Evolutionary conservation across 2,329 filamentous ascomycete species (phyloP).

Genomic region (Knoxdaviesia capensis): DNA sequence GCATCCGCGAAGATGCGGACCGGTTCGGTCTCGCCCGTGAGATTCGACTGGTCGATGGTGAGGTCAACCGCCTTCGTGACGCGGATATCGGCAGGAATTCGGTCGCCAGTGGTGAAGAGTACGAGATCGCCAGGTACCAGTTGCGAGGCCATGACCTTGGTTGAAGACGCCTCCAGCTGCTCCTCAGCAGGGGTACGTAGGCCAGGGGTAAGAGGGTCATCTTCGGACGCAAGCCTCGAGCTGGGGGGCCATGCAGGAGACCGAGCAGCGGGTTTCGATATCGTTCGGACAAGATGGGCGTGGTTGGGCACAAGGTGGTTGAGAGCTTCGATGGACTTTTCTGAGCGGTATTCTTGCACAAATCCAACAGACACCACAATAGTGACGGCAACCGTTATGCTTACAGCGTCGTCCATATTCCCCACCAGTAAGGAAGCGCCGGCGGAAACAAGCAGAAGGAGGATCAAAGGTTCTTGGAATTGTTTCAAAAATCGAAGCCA

Average conservation of each 20-base stretch:
- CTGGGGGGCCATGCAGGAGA: conserved; percentile 26
- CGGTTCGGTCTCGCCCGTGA: conserved; percentile 92
- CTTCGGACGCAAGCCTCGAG: no score
- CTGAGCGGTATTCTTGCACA: conserved; percentile 90
- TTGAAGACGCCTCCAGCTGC: conserved; percentile 50
- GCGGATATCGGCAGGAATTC: conserved; percentile 87
- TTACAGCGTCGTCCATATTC: conserved; percentile 86
- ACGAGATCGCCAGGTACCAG: conserved; percentile 87
- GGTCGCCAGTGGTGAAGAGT: conserved; percentile 84
- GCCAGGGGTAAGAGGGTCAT: conserved; percentile 4
- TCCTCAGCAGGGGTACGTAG: conserved; percentile 40
- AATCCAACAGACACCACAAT: conserved; percentile 96
- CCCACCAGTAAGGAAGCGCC: conserved; percentile 76
- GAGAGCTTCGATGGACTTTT: conserved; percentile 89
- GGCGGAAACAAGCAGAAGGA: conserved; percentile 78
- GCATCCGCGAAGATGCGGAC: conserved; percentile 58
- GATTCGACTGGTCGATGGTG: conserved; percentile 87
- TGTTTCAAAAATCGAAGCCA: conserved; percentile 94
- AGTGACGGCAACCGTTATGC: conserved; percentile 86
- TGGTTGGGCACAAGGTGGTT: conserved; percentile 89
- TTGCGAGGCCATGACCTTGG: conserved; percentile 69
- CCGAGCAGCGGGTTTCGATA: conserved; percentile 15
- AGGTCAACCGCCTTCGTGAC: conserved; percentile 81
- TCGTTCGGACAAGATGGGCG: conserved; percentile 68
- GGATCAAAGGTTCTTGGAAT: conserved; percentile 86